Evolutionary conservation across 2,329 filamentous ascomycete genomes (phyloP).

Genomic region (Hypoxylon sp.): DNA sequence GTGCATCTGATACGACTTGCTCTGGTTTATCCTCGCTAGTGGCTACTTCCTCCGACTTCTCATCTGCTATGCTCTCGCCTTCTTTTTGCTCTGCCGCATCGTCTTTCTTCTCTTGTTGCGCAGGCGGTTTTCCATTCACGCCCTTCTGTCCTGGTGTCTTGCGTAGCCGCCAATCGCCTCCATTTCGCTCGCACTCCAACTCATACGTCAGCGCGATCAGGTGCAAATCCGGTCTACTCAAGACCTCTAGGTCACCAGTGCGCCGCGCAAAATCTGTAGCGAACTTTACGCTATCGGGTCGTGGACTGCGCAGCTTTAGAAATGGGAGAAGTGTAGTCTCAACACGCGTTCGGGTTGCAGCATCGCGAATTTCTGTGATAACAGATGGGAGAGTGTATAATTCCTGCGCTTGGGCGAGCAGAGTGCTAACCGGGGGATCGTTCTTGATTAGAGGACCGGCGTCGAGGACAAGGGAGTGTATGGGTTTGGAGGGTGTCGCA

Average conservation of each 20-base stretch:
- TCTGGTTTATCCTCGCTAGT: slow-evolving; percentile 26
- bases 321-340: slow-evolving; percentile 89
- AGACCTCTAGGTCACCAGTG: slow-evolving; percentile 87
- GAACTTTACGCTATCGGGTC: slow-evolving; percentile 78
- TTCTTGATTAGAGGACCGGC: slow-evolving; percentile 95
- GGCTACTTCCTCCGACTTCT: slow-evolving; percentile 7
- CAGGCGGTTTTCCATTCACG: slow-evolving; percentile 73
- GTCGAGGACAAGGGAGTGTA: slow-evolving; percentile 87
- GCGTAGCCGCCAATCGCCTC: slow-evolving; percentile 86
- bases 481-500: slow-evolving; percentile 61
- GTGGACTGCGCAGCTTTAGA: slow-evolving; percentile 77
- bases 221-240: slow-evolving; percentile 89
- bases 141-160: slow-evolving; percentile 81
- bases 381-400: slow-evolving; percentile 88
- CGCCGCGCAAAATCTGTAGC: slow-evolving; percentile 85
- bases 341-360: slow-evolving; percentile 79
- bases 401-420: slow-evolving; percentile 78
- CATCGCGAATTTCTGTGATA: slow-evolving; percentile 87
- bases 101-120: slow-evolving; percentile 51
- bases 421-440: slow-evolving; percentile 82
- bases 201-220: slow-evolving; percentile 92
- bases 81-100: slow-evolving; percentile 35
- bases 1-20: neutral
- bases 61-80: slow-evolving; percentile 21
- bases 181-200: slow-evolving; percentile 88